phyloP scores from a whole-genome alignment of 2,329 filamentous ascomycete genomes.

The Pyrenochaeta sp. region DNA sequence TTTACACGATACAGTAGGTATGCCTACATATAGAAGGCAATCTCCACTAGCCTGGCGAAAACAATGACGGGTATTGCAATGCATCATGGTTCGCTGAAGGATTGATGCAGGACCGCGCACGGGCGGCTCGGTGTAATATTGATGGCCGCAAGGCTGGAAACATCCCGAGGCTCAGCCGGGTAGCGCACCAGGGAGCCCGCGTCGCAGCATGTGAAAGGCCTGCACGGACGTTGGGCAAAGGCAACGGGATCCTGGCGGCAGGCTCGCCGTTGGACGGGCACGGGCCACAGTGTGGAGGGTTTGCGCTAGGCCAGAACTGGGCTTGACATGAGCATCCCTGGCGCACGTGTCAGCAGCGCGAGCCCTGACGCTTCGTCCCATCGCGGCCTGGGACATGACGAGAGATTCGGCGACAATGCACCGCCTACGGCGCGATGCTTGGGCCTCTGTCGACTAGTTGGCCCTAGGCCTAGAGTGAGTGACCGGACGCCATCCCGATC shows the following conservation, averaged over 20 bases:
- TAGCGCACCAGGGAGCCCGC: not conserved
- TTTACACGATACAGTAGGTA: no score
- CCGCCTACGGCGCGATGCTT: no score
- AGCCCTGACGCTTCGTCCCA: no score
- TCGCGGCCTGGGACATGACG: no score
- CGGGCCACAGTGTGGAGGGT: not conserved
- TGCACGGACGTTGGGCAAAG: not conserved
- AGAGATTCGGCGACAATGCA: no score
- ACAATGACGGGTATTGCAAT: not conserved
- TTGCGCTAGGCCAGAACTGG: no score
- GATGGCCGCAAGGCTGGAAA: conserved; percentile 15
- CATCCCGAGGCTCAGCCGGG: conserved; percentile 18
- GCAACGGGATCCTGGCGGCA: conserved; percentile 4
- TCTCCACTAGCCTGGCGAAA: not conserved
- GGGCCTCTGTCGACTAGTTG: no score
- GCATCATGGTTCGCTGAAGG: conserved; percentile 3
- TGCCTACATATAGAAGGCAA: not conserved
- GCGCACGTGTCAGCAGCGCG: no score
- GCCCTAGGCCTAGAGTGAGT: no score
- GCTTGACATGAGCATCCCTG: no score
- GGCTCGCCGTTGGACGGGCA: not conserved
- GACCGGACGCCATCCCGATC: no score
- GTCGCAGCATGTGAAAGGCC: conserved; percentile 9
- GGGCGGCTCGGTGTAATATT: conserved; percentile 14
- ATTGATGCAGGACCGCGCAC: conserved; percentile 6